Percentiles rank a stretch among this genome's conserved stretches.
These are phyloP conservation scores for Coemansia sp. DNA, from an alignment of 192 early-diverging fungal genomes.

Conservation along the genomic window DNA sequence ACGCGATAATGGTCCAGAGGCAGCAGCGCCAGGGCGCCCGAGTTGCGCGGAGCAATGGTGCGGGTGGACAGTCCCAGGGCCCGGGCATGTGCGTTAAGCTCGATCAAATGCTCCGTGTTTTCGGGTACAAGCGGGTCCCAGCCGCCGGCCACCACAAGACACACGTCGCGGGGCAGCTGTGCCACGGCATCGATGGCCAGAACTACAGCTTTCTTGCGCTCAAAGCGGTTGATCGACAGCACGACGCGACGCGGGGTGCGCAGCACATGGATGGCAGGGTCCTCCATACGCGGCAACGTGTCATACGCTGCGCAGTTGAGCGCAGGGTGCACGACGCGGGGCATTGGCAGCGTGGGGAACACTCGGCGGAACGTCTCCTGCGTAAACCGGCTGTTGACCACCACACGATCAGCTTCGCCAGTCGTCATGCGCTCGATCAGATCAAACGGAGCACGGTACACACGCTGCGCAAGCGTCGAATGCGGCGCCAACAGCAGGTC, in stretches of 20 bases:
- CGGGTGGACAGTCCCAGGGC: constrained; percentile 35
- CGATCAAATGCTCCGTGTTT: constrained; percentile 79
- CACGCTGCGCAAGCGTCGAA: constrained; percentile 58
- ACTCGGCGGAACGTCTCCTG: constrained; percentile 66
- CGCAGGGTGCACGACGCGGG: constrained; percentile 81
- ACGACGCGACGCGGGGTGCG: constrained; percentile 25
- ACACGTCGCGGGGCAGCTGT: not conserved
- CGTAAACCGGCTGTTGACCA: constrained; percentile 93
- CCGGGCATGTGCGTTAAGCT: constrained; percentile 64
- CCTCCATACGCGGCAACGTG: constrained; percentile 53
- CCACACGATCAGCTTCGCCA: constrained; percentile 81
- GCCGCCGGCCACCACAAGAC: constrained; percentile 82
- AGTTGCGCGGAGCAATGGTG: constrained; percentile 28
- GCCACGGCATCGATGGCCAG: constrained; percentile 80
- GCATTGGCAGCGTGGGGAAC: constrained; percentile 67
- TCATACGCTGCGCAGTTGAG: constrained; percentile 78
- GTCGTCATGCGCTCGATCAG: constrained; percentile 83
- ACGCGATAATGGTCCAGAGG: constrained; percentile 13
- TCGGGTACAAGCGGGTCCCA: constrained; percentile 84
- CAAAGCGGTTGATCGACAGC: constrained; percentile 95
- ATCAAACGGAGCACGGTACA: constrained; percentile 85
- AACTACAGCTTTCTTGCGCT: constrained; percentile 86
- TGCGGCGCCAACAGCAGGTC: constrained; percentile 79
- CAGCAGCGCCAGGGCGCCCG: constrained; percentile 18
- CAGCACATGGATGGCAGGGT: constrained; percentile 54